Base-by-base conservation (phyloP, 148 eudicot genomes). In the Cornus kousa region DNA sequence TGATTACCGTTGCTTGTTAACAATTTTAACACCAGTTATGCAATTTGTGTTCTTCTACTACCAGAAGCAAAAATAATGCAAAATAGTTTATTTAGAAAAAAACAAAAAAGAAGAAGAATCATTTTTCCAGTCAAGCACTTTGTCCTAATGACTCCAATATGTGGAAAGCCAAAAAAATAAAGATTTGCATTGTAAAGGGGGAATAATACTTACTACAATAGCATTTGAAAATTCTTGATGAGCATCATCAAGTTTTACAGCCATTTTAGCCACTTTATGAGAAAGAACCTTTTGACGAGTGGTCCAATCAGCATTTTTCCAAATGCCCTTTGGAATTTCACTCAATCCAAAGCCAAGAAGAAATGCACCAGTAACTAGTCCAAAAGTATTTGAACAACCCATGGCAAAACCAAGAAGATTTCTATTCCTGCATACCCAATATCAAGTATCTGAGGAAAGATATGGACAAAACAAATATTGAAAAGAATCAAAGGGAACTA, bases 321-420 rank as follows among this genome's bases (percentile, higher is more conserved):
- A 95, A 35, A 93, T 87, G 76, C 92, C 84, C 75, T 90, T 90
- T 67, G 98, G 97, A 82, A 95, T 93, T 86, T 95, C 98, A 85
- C 91, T 88, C 78, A 95, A 84, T 71, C 93, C 94, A 86, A 91
- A 91, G 67, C 98, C 97, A 78, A 95, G 91, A 78, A 93, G 89
- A 92, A 94, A 90, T 46, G 95, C 97, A 81, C 98, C 98, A 35
- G 97, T 95, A 74, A 95, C 94, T 69, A 95, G 98, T 73, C 98
- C 98, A 83, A 93, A 95, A 32, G 98, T 95, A 83, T 95, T 95
- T 73, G 98, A 93, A 87, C 98, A 95, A 68, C 94, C 98, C 98
- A 95, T 95, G 5, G 98, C 98, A 83, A 90, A 93, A 83, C 94
- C 97, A 72, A 90, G 85, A 77, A 90, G 86, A 80, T 90, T 81